These are phyloP conservation scores for Dendryphion nanum DNA, from an alignment of 2,329 filamentous ascomycete genomes.

Conservation along the genomic window DNA sequence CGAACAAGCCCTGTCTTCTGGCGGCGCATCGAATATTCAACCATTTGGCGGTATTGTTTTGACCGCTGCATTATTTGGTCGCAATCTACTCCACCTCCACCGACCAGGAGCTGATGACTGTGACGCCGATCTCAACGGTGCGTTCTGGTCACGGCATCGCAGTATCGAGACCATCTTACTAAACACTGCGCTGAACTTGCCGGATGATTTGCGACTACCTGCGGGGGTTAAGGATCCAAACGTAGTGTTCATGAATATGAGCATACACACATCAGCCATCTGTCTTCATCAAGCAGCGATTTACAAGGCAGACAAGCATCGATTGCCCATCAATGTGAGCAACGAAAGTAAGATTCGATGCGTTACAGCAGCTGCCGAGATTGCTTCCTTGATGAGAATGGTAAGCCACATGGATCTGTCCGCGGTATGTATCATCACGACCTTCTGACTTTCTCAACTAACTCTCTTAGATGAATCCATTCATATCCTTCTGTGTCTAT, in stretches of 20 bases:
- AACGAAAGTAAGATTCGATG: slow-evolving; percentile 91
- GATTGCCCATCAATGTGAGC: slow-evolving; percentile 71
- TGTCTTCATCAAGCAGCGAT: slow-evolving; percentile 98
- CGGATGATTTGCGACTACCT: slow-evolving; percentile 75
- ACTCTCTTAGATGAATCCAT: slow-evolving; percentile 77
- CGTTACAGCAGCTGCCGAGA: slow-evolving; percentile 89
- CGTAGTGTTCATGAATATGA: slow-evolving; percentile 93
- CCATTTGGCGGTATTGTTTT: slow-evolving; percentile 77
- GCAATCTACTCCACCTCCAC: slow-evolving; percentile 88
- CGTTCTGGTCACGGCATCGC: slow-evolving; percentile 93
- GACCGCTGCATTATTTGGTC: slow-evolving; percentile 86
- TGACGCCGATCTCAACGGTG: slow-evolving; percentile 84
- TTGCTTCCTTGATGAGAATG: slow-evolving; percentile 92
- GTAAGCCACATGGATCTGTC: slow-evolving; percentile 87
- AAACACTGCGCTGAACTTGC: slow-evolving; percentile 82
- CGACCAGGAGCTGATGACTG: slow-evolving; percentile 77
- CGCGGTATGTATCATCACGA: slow-evolving; percentile 55
- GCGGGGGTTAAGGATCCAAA: slow-evolving; percentile 74
- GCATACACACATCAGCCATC: slow-evolving; percentile 92
- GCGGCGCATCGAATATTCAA: slow-evolving; percentile 72
- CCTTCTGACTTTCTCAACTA: neutral
- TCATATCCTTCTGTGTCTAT: slow-evolving; percentile 92
- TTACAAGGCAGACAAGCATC: slow-evolving; percentile 91
- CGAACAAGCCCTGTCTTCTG: slow-evolving; percentile 65
- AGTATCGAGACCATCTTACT: slow-evolving; percentile 86